Evolutionary conservation across 768 basidiomycete genomes (phyloP), one percentile per base, ranked within the genome.

Genomic region (Pisolithus microcarpus): DNA sequence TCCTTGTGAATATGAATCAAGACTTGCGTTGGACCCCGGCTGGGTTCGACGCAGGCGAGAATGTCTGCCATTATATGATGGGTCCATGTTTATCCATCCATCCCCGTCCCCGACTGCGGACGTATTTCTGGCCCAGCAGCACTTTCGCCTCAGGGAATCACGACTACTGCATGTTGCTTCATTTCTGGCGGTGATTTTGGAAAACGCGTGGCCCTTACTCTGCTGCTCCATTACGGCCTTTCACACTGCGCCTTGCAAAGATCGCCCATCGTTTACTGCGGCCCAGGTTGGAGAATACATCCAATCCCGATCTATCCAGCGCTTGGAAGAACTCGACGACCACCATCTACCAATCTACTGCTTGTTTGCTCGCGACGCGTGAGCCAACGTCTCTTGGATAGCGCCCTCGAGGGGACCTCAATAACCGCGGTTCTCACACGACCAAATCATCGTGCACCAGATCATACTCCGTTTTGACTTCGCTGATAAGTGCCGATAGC

Each of bases 351-450:
- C n/a, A n/a, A n/a, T n/a, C n/a, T n/a, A n/a, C 26, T 26, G 5
- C 26, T 26, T 7, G 26, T 10, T n/a, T 31, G 30, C 11, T 40
- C 38, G 37, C 24, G 26, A 49, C 19, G n/a, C n/a, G n/a, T n/a
- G n/a, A n/a, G n/a, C n/a, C n/a, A n/a, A 34, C 34, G 49, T 39
- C 48, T 50, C 52, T 62, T 60, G 58, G 60, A 64, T 58, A 66
- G 64, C 26, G 7, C 54, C 55, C 50, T 59, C 50, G n/a, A 26
- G 36, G 36, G 38, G 50, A 48, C 56, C n/a, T n/a, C n/a, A n/a
- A n/a, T n/a, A n/a, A n/a, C n/a, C n/a, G n/a, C 62, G 64, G 37
- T 53, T 60, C 66, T 62, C 60, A 66, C 65, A 58, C 63, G 59
- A 54, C 39, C 59, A 59, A 57, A 64, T 63, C 63, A 61, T 52